Evolutionary conservation across 164 flowering plant genomes (phyloP).

Genomic region (Chloranthus sessilifolius): DNA sequence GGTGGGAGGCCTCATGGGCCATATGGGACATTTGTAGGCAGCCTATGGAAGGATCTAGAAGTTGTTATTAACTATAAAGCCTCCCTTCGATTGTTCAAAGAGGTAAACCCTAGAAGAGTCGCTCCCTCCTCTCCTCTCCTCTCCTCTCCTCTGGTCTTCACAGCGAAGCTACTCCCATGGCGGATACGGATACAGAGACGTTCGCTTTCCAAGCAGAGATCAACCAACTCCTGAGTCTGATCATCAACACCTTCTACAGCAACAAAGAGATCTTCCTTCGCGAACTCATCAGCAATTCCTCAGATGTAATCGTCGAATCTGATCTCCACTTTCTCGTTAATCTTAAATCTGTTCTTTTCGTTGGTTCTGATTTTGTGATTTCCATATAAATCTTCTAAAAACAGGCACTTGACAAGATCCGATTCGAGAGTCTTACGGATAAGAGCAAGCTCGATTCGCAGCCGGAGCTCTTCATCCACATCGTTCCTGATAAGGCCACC

Average conservation of each 20-base stretch:
- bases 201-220: not conserved
- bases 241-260: conserved; percentile 3
- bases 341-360: too few species aligned
- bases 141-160: too few species aligned
- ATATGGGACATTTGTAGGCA: too few species aligned
- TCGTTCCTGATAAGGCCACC: conserved; percentile 18
- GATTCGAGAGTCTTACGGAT: conserved; percentile 14
- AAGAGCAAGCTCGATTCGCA: conserved; percentile 18
- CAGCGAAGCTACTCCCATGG: too few species aligned
- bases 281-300: not conserved
- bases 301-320: not conserved
- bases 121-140: too few species aligned
- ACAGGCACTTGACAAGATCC: conserved; percentile 13
- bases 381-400: too few species aligned
- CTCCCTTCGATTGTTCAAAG: too few species aligned
- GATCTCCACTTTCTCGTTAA: too few species aligned
- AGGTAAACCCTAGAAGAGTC: too few species aligned
- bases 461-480: conserved; percentile 18
- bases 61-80: too few species aligned
- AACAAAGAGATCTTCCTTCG: not conserved
- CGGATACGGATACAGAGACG: not conserved
- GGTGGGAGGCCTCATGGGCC: too few species aligned
- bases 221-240: conserved; percentile 3
- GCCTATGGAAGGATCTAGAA: too few species aligned
- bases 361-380: not conserved